A percentile compares a stretch with the other conserved stretches of the same genome.
phyloP scores from a whole-genome alignment of 345 rosid genomes.

The Populus ilicifolia region DNA sequence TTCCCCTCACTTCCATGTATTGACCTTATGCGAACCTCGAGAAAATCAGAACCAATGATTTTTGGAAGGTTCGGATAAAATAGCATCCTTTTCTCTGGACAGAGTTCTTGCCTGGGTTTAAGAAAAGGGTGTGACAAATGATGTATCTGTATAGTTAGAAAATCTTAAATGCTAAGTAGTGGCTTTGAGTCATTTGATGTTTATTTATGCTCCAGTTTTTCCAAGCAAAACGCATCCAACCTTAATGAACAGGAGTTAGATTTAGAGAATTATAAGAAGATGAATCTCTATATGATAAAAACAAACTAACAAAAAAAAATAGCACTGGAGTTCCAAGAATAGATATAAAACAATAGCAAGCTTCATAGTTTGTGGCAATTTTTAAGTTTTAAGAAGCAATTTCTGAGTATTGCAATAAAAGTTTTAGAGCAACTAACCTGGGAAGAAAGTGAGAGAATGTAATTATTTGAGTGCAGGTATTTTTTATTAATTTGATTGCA shows the following conservation, averaged over 20 bases:
- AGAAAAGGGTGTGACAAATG: neutral
- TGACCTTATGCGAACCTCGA: conserved; percentile 52
- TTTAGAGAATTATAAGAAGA: too few species aligned
- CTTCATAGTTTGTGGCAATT: too few species aligned
- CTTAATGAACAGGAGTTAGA: too few species aligned
- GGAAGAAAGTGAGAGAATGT: conserved; percentile 72
- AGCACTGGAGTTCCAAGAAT: neutral
- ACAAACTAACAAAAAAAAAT: neutral
- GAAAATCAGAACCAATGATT: conserved; percentile 61
- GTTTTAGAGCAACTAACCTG: conserved; percentile 32
- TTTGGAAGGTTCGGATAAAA: conserved; percentile 68
- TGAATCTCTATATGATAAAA: neutral
- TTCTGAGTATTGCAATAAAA: neutral
- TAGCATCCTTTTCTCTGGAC: conserved; percentile 73
- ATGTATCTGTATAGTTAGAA: neutral
- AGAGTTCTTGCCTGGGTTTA: conserved; percentile 54
- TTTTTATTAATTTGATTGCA: conserved; percentile 33
- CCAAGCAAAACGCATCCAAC: too few species aligned
- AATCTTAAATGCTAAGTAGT: neutral
- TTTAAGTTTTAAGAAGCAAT: too few species aligned
- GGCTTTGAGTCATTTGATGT: neutral
- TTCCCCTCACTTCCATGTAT: conserved; percentile 39
- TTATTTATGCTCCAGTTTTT: neutral
- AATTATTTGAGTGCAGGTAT: conserved; percentile 43
- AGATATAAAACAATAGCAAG: too few species aligned